phyloP scores from a whole-genome alignment of 306 rosid genomes.

The Glycine tomentella region DNA sequence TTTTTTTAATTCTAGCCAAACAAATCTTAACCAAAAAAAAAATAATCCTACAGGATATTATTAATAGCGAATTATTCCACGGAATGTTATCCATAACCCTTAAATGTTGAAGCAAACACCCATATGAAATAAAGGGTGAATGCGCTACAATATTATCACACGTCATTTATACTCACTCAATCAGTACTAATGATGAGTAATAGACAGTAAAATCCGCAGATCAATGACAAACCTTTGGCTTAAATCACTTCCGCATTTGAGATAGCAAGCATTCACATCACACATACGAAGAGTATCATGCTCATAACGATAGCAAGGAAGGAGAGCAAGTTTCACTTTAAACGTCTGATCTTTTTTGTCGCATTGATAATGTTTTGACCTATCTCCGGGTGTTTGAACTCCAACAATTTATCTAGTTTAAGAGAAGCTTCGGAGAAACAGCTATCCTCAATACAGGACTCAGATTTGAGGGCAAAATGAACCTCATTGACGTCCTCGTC shows the following conservation, averaged over 20 bases:
- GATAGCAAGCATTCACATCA: slow-evolving; percentile 6
- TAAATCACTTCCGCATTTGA: slow-evolving; percentile 25
- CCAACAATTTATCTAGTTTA: slow-evolving; percentile 74
- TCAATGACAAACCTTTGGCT: slow-evolving; percentile 25
- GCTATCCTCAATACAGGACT: slow-evolving; percentile 59
- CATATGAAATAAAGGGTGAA: slow-evolving; percentile 17
- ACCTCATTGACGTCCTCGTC: slow-evolving; percentile 96
- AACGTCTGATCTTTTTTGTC: slow-evolving; percentile 66
- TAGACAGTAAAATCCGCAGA: background rate
- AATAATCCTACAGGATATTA: background rate
- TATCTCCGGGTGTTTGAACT: slow-evolving; percentile 71
- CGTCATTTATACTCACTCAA: slow-evolving; percentile 1
- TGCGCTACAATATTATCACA: background rate
- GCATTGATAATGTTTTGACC: slow-evolving; percentile 67
- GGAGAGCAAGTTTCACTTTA: slow-evolving; percentile 55
- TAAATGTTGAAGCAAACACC: background rate
- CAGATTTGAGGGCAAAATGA: slow-evolving; percentile 75
- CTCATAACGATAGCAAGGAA: background rate
- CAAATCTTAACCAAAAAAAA: slow-evolving; percentile 1
- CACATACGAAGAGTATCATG: background rate
- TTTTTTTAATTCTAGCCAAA: background rate
- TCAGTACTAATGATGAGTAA: slow-evolving; percentile 6
- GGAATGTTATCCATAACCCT: background rate
- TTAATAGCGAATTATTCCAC: background rate
- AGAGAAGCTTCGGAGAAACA: slow-evolving; percentile 63